Base-by-base conservation (phyloP, 331 rosid genomes). In the Spiraea crenata region DNA sequence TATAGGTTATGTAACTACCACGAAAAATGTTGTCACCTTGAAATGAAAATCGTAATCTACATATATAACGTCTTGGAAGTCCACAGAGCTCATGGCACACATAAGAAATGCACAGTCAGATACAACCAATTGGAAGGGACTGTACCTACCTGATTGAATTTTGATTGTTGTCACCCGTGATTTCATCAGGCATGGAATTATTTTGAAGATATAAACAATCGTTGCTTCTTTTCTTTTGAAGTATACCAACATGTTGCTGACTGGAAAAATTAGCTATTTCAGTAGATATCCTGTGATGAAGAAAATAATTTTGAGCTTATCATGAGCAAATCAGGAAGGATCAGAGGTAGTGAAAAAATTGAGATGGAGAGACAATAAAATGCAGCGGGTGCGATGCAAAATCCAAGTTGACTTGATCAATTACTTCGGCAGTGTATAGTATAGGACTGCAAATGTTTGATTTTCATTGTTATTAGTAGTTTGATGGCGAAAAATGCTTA, bases 251-350 rank as follows among this genome's bases (percentile, higher is more conserved):
- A 52, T 80, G 83, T 80, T 90, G 96, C 72, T 88, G 93, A 87
- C 78, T 73, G 46, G 93, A 77, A 66, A 79, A 70, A 77, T 79
- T 85, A 40, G 76, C 82, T 65, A 85, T 70, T 75, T 93, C 98
- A 6, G 92, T 90, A 64, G 98, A 85, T 34, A 90, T 82, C 90
- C 98, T 93, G 92, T 81, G 71, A 71, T 54, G 6, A 7, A 40
- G 48, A 40, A 4, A 19, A 44, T 45, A 79, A 50, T 47, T 44
- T 79, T 19, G 70, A 74, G 74, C 52, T 63, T n/a, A 16, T 45
- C 0, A 41, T 42, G 4, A 20, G 63, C 4, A 66, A 51, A 55
- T 71, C 60, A 20, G 57, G 63, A 39, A 69, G 25, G 40, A 54
- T 38, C 12, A 7, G 8, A 37, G 7, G 51, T 31, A 52, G 48